phyloP scores from a whole-genome alignment of 306 rosid species.

The Nissolia schottii region DNA sequence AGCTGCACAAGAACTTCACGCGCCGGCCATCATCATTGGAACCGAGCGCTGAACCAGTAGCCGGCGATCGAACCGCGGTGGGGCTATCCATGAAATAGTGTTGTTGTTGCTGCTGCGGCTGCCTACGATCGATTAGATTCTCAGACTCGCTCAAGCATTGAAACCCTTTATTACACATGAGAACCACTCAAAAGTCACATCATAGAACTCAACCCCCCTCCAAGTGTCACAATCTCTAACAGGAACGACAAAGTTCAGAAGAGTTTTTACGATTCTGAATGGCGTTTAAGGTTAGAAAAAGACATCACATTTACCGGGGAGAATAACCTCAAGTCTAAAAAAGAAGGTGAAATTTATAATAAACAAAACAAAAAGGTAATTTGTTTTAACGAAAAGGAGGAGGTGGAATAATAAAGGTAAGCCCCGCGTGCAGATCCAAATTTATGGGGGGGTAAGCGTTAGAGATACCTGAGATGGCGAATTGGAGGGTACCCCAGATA shows the following conservation, averaged over 20 bases:
- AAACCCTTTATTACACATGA: slow-evolving; percentile 59
- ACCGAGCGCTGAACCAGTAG: slow-evolving; percentile 28
- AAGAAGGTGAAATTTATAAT: neutral
- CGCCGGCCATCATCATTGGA: slow-evolving; percentile 62
- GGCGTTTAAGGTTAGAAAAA: slow-evolving; percentile 2
- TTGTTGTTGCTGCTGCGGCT: neutral
- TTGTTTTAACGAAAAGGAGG: neutral
- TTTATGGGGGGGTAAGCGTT: neutral
- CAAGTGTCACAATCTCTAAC: slow-evolving; percentile 16
- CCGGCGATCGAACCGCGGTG: slow-evolving; percentile 42
- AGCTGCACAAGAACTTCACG: slow-evolving; percentile 88
- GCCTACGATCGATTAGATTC: slow-evolving; percentile 39
- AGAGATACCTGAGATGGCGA: slow-evolving; percentile 35
- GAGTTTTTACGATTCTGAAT: slow-evolving; percentile 29
- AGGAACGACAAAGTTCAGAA: neutral
- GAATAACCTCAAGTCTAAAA: neutral
- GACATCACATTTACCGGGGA: slow-evolving; percentile 16
- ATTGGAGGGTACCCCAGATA: neutral
- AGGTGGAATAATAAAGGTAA: neutral
- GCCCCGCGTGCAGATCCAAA: slow-evolving; percentile 25
- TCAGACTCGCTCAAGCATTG: slow-evolving; percentile 51
- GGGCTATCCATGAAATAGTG: slow-evolving; percentile 66
- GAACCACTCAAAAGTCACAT: slow-evolving; percentile 37
- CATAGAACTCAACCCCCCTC: slow-evolving; percentile 9
- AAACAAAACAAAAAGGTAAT: neutral